Base-by-base conservation (phyloP, 768 basidiomycete genomes). In the Amanita thiersii region DNA sequence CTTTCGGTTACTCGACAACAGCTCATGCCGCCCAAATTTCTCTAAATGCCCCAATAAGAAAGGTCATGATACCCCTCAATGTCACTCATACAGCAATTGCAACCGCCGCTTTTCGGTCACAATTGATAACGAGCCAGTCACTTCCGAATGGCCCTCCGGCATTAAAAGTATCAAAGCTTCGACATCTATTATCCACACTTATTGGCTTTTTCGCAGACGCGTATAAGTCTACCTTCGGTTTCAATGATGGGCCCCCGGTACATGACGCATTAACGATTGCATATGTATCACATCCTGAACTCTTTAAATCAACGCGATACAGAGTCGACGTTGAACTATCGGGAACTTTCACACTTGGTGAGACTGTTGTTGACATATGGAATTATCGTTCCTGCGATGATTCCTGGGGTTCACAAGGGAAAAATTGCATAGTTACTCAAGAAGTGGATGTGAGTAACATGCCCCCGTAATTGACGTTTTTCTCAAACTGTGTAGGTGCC, bases 81-180 rank as follows among this genome's bases (percentile, higher is more conserved):
- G 83, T 91, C 12, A 87, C 90, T 2, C 91, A 93, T 56, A 82
- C 76, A 0, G 86, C 85, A 2, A 84, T 93, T 47, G 81, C 86
- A 32, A 82, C 77, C 2, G 55, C 61, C 15, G 52, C 58, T 7
- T 61, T 81, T 23, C 81, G 81, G 49, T 45, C 60, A 0, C 60
- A 63, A 15, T 64, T 92, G 2, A 69, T 87, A 21, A 52, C 60
- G 14, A 68, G 65, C 1, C 50, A 44, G 15, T 37, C 31, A 39
- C 48, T 33, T 7, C 19, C 47, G 38, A 49, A 46, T 29, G 50
- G 41, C 23, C 15, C 48, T 14, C 64, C 70, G 6, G 62, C 69
- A 5, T 50, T 50, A 32, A 48, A 65, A 5, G 47, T 55, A 3
- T 64, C 62, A 3, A 72, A 69, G 32, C 72, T 92, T 14, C 73